phyloP scores from a whole-genome alignment of 2,329 filamentous ascomycete genomes.

The Trichoderma asperellum region DNA sequence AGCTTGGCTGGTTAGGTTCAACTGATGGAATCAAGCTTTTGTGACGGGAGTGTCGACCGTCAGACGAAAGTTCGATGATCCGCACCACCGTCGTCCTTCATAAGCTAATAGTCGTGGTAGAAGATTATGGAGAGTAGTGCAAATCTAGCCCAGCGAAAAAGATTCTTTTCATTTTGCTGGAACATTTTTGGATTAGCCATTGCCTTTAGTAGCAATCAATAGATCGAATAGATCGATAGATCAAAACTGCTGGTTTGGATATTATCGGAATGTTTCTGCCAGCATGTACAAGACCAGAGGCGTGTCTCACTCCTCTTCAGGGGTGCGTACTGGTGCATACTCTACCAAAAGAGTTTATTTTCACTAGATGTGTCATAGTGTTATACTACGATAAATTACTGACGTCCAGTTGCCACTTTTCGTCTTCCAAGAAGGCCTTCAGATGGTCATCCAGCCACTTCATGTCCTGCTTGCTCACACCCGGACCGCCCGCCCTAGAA shows the following conservation, averaged over 20 bases:
- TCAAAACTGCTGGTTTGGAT: neutral
- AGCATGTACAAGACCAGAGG: neutral
- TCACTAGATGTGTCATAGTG: neutral
- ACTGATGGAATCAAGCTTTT: neutral
- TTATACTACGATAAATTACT: conserved; percentile 1
- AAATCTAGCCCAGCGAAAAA: neutral
- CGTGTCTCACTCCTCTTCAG: neutral
- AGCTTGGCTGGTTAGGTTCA: conserved; percentile 6
- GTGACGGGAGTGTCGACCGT: neutral
- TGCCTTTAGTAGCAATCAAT: neutral
- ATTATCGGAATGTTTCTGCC: neutral
- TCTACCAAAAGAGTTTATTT: neutral
- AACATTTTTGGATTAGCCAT: neutral
- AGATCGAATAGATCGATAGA: conserved; percentile 11
- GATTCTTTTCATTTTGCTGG: neutral
- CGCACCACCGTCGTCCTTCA: neutral
- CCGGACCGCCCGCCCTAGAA: conserved; percentile 66
- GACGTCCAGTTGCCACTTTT: conserved; percentile 25
- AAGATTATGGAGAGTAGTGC: neutral
- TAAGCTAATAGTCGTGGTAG: neutral
- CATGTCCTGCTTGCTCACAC: conserved; percentile 70
- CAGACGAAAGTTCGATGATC: neutral
- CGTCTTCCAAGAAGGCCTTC: conserved; percentile 47
- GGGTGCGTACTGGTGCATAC: neutral
- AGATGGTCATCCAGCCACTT: conserved; percentile 71